Evolutionary conservation across 2,329 filamentous ascomycete genomes (phyloP), one percentile per base, ranked within the genome.

Genomic region (Periconia sp.): DNA sequence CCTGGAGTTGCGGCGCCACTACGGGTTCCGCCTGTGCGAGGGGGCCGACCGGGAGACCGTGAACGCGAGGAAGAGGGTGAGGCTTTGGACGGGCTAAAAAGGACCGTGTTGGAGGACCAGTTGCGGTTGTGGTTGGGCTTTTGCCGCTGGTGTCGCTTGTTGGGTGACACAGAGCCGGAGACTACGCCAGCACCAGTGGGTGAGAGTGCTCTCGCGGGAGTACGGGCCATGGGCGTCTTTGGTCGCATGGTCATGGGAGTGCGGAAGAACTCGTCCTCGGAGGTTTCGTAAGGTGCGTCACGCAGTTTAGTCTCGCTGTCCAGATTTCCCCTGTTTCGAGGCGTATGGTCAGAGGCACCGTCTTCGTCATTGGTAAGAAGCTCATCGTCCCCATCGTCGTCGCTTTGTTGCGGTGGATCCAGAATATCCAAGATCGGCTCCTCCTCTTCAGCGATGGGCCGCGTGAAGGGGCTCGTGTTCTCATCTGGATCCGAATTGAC

Each of bases 361-460:
- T 81, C 77, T 30, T 81, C 78, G 31, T 86, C 85, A 52, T 92
- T 89, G 3, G 89, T 92, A 13, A 90, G 82, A n/a, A 92, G 78
- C 71, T 97, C 92, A 64, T 96, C 92, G 64, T 97, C 92, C 0
- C 91, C 91, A 68, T 96, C 91, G 7, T 87, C 90, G 65, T 94
- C 91, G 0, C 90, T 92, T 53, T 92, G 86, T 65, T 76, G 81
- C 42, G 81, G 76, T 41, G 78, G 58, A 54, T 81, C 71, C 53
- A 79, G 69, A 44, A 70, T 73, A 48, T 67, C 72, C n/a, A 71
- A 62, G 6, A 63, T 68, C 2, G 61, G 66, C 66, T 77, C 64
- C 72, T 81, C 71, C 60, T 80, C 77, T 70, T 84, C 75, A 23
- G 73, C 70, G 41, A 75, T 75, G 11, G 74, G 70, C 27, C 66